Percentiles rank a stretch among this genome's conserved stretches.
These are phyloP conservation scores for Danielia oregonensis DNA, from an alignment of 805 yeast genomes.

Conservation along the genomic window DNA sequence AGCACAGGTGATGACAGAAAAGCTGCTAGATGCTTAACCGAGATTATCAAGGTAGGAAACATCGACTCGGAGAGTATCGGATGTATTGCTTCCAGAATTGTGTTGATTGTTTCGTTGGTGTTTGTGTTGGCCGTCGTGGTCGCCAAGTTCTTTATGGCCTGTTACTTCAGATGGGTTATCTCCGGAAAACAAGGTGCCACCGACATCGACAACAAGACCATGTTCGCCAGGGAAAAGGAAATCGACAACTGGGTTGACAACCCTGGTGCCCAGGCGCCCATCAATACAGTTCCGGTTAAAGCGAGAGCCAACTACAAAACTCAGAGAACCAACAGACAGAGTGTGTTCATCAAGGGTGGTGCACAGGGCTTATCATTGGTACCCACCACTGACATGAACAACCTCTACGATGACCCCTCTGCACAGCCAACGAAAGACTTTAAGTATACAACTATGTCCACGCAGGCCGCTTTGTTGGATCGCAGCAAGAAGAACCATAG, in stretches of 20 bases:
- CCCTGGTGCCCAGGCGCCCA: slow-evolving; percentile 18
- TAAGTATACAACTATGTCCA: slow-evolving; percentile 59
- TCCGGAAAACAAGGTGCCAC: slow-evolving; percentile 71
- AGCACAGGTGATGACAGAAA: slow-evolving; percentile 63
- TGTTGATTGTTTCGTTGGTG: slow-evolving; percentile 73
- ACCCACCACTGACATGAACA: slow-evolving; percentile 34
- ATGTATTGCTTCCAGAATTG: slow-evolving; percentile 86
- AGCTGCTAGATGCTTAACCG: slow-evolving; percentile 78
- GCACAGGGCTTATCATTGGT: slow-evolving; percentile 32
- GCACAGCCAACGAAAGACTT: slow-evolving; percentile 35
- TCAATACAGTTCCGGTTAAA: slow-evolving; percentile 47
- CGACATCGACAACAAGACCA: slow-evolving; percentile 51
- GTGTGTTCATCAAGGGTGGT: slow-evolving; percentile 37
- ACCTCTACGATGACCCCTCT: slow-evolving; percentile 31
- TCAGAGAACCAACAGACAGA: slow-evolving; percentile 35
- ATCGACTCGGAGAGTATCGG: slow-evolving; percentile 89
- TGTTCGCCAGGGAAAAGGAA: slow-evolving; percentile 60
- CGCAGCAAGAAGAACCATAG: slow-evolving; percentile 16
- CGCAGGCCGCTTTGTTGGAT: slow-evolving; percentile 48
- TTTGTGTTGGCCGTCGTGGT: slow-evolving; percentile 80
- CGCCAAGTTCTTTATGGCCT: slow-evolving; percentile 77
- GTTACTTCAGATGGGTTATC: slow-evolving; percentile 83
- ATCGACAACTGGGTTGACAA: slow-evolving; percentile 87
- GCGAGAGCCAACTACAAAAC: slow-evolving; percentile 48
- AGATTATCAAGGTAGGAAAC: slow-evolving; percentile 83